A percentile compares a stretch with the other conserved stretches of the same genome.
phyloP scores from a whole-genome alignment of 2,329 filamentous ascomycete species.

The Dothidotthia symphoricarpi region DNA sequence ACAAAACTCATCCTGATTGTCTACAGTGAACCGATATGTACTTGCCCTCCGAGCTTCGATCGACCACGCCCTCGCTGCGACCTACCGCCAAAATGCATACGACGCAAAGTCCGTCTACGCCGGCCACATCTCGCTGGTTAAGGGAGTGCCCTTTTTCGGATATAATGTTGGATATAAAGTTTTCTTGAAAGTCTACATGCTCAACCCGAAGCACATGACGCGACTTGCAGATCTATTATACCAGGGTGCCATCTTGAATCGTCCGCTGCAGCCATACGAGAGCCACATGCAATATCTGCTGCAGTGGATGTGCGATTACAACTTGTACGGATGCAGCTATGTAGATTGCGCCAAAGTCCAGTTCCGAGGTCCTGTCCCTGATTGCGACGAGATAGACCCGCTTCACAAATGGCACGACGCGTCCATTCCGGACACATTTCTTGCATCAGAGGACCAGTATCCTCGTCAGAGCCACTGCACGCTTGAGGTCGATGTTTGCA shows the following conservation, averaged over 20 bases:
- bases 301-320: slow-evolving; percentile 99
- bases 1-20: slow-evolving; percentile 10
- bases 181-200: slow-evolving; percentile 92
- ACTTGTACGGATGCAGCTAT: slow-evolving; percentile 89
- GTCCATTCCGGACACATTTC: slow-evolving; percentile 60
- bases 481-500: slow-evolving; percentile 84
- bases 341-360: slow-evolving; percentile 68
- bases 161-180: slow-evolving; percentile 89
- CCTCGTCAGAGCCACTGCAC: slow-evolving; percentile 83
- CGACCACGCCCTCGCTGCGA: slow-evolving; percentile 83
- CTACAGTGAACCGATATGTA: slow-evolving; percentile 70
- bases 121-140: slow-evolving; percentile 85
- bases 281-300: slow-evolving; percentile 87
- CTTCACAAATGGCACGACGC: slow-evolving; percentile 77
- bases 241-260: slow-evolving; percentile 83
- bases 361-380: slow-evolving; percentile 75
- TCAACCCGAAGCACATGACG: slow-evolving; percentile 85
- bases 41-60: slow-evolving; percentile 79
- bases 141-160: slow-evolving; percentile 93
- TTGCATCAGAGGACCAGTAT: slow-evolving; percentile 63
- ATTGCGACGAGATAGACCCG: slow-evolving; percentile 61
- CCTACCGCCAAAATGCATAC: slow-evolving; percentile 74
- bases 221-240: slow-evolving; percentile 81
- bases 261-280: slow-evolving; percentile 85
- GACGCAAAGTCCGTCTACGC: slow-evolving; percentile 72